Conservation (phyloP, 2,329 filamentous ascomycete genomes). For the Grosmannia huntii region DNA sequence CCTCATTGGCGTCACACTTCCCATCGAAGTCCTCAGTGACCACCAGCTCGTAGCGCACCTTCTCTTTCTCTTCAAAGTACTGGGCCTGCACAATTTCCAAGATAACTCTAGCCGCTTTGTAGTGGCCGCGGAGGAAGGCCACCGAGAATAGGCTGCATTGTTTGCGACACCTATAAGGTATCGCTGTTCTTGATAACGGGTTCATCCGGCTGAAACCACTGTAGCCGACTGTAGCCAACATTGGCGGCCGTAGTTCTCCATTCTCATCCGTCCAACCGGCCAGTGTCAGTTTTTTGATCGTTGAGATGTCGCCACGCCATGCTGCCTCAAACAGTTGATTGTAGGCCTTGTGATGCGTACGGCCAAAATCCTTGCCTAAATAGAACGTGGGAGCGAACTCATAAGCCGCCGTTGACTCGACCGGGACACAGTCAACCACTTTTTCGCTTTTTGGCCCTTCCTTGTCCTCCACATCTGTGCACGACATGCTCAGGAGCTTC, state of each 20-base stretch:
- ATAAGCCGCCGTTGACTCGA: slow-evolving; percentile 22
- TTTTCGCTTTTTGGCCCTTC: slow-evolving; percentile 53
- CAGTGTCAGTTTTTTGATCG: slow-evolving; percentile 52
- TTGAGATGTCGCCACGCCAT: slow-evolving; percentile 55
- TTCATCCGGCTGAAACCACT: slow-evolving; percentile 19
- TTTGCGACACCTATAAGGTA: too few relatives aligned
- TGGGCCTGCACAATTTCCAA: slow-evolving; percentile 60
- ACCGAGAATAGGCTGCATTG: slow-evolving; percentile 58
- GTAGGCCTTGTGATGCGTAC: slow-evolving; percentile 38
- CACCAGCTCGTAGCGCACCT: slow-evolving; percentile 30
- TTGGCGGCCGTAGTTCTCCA: slow-evolving; percentile 45
- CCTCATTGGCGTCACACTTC: too few relatives aligned
- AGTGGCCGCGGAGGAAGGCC: slow-evolving; percentile 53
- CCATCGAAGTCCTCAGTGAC: too few relatives aligned
- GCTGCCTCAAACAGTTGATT: slow-evolving; percentile 58
- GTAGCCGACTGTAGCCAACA: slow-evolving; percentile 37
- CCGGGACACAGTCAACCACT: slow-evolving; percentile 17
- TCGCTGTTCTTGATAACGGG: too few relatives aligned
- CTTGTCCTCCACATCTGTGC: slow-evolving; percentile 33
- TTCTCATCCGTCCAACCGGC: slow-evolving; percentile 31
- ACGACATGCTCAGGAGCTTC: slow-evolving; percentile 41
- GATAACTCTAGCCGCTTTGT: slow-evolving; percentile 49
- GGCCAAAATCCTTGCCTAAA: slow-evolving; percentile 8
- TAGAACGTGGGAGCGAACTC: slow-evolving; percentile 37
- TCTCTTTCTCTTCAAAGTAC: slow-evolving; percentile 42